A percentile compares a stretch with the other conserved stretches of the same genome.
Conservation (phyloP, 2,329 filamentous ascomycete species). For the Thelonectria olida region DNA sequence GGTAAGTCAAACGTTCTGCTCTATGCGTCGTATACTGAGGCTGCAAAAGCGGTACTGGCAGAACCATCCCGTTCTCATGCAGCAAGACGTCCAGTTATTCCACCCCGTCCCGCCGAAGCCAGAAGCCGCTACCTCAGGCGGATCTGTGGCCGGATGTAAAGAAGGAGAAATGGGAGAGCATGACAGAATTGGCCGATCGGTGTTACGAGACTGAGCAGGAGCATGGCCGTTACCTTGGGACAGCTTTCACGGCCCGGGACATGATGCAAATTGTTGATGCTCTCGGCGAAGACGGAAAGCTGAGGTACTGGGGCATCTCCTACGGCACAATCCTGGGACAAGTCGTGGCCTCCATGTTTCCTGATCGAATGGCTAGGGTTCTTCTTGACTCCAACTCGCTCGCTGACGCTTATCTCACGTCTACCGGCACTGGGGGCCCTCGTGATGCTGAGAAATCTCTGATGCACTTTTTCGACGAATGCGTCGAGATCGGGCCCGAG, state of each 20-base stretch:
- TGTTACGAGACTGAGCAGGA: conserved; percentile 37
- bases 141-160: conserved; percentile 13
- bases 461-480: conserved; percentile 23
- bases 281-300: conserved; percentile 43
- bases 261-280: conserved; percentile 50
- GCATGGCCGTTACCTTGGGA: conserved; percentile 41
- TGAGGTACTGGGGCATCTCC: conserved; percentile 46
- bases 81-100: neutral
- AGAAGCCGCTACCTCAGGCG: conserved; percentile 8
- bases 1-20: conserved; percentile 10
- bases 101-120: conserved; percentile 15
- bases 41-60: conserved; percentile 18
- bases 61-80: conserved; percentile 31
- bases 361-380: conserved; percentile 19
- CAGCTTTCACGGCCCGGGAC: conserved; percentile 48
- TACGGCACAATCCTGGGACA: conserved; percentile 22
- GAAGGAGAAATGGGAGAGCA: conserved; percentile 1
- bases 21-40: neutral
- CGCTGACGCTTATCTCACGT: conserved; percentile 23
- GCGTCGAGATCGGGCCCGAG: neutral
- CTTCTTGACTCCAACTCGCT: conserved; percentile 22
- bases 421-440: conserved; percentile 16
- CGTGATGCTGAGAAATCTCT: conserved; percentile 26
- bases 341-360: conserved; percentile 26
- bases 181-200: conserved; percentile 2